Evolutionary conservation across 257 asterid species (phyloP).

Genomic region (Lavandula angustifolia): DNA sequence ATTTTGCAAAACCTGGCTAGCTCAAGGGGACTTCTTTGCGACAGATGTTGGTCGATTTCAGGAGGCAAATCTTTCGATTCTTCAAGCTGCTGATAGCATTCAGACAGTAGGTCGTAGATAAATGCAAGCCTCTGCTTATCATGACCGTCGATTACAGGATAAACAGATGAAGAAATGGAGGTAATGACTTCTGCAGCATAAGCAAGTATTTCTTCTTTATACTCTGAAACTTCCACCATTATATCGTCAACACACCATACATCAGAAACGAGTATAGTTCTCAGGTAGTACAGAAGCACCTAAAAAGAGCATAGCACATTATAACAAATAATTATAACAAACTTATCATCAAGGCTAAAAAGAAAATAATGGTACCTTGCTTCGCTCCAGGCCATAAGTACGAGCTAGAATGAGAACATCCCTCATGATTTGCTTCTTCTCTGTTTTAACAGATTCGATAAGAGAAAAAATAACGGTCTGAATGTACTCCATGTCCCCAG

Average conservation of each 20-base stretch:
- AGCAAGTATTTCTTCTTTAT: conserved; percentile 56
- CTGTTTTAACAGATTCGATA: conserved; percentile 68
- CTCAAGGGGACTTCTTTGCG: conserved; percentile 35
- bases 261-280: conserved; percentile 70
- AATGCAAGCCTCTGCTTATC: conserved; percentile 85
- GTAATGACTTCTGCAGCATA: conserved; percentile 66
- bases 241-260: conserved; percentile 74
- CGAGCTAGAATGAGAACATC: conserved; percentile 62
- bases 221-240: conserved; percentile 58
- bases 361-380: conserved; percentile 54
- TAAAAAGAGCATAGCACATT: conserved; percentile 39
- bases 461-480: conserved; percentile 66
- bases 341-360: conserved; percentile 18
- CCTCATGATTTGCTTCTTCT: conserved; percentile 71
- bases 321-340: conserved; percentile 12
- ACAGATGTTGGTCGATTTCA: conserved; percentile 35
- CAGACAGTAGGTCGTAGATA: conserved; percentile 70
- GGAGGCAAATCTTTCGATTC: conserved; percentile 42
- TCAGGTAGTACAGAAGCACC: conserved; percentile 79
- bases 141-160: conserved; percentile 75
- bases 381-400: conserved; percentile 68
- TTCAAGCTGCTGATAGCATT: conserved; percentile 67
- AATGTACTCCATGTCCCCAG: conserved; percentile 77
- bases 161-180: conserved; percentile 54
- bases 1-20: conserved; percentile 57